Percentiles rank a stretch among this genome's conserved stretches.
phyloP scores from a whole-genome alignment of 164 flowering plant species.

The Magnolia kwangsiensis region DNA sequence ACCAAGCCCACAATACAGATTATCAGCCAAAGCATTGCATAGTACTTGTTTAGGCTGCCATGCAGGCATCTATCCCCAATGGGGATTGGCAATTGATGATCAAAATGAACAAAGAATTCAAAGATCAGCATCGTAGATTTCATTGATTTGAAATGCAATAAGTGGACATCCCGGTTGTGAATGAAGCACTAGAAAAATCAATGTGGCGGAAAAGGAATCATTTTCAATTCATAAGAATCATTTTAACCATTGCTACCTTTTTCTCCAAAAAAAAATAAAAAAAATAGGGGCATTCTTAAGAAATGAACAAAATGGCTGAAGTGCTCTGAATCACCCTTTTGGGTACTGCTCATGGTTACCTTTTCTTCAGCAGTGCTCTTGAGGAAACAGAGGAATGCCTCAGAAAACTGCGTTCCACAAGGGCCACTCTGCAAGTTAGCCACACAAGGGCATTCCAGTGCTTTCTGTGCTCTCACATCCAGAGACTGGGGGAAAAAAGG shows the following conservation, averaged over 20 bases:
- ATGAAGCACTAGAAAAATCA: no score
- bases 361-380: constrained; percentile 94
- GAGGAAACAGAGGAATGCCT: constrained; percentile 81
- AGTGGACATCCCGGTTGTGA: no score
- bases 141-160: no score
- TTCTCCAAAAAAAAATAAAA: not conserved
- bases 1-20: no score
- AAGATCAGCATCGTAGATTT: no score
- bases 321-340: not conserved
- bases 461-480: constrained; percentile 77
- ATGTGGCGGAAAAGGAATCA: no score
- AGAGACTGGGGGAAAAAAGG: constrained; percentile 42
- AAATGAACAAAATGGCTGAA: not conserved
- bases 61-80: no score
- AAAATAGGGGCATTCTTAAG: not conserved
- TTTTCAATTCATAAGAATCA: no score
- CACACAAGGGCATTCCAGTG: constrained; percentile 92
- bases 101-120: no score
- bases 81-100: no score
- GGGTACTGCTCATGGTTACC: constrained; percentile 33
- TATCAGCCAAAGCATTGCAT: no score
- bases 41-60: no score
- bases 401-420: constrained; percentile 77
- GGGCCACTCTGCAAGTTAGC: constrained; percentile 73
- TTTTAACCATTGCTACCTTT: not conserved